These are phyloP conservation scores for Capsicum rhomboideum DNA, from an alignment of 257 asterid species.

Conservation along the genomic window DNA sequence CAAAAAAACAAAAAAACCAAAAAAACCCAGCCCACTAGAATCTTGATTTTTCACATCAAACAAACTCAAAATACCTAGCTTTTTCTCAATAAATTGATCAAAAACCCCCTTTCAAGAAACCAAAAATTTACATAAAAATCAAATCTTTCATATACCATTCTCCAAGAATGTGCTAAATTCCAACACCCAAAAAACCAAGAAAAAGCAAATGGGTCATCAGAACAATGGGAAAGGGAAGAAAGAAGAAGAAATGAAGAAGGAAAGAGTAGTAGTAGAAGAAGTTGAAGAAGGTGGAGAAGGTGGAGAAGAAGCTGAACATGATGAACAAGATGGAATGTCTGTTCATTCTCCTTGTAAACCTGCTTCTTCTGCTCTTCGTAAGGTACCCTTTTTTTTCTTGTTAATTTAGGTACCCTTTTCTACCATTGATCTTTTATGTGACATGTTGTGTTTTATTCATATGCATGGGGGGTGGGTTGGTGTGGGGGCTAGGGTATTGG, in stretches of 20 bases:
- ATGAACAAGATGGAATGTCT: slow-evolving; percentile 79
- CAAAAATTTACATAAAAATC: background rate
- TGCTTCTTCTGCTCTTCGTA: slow-evolving; percentile 42
- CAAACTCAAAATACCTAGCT: background rate
- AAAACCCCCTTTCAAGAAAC: background rate
- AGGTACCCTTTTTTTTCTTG: slow-evolving; percentile 21
- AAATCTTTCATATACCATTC: background rate
- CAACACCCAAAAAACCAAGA: background rate
- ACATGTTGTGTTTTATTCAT: background rate
- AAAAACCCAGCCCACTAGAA: background rate
- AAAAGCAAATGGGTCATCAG: background rate
- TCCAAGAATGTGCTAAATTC: background rate
- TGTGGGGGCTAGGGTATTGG: too few relatives aligned
- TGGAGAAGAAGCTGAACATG: slow-evolving; percentile 27
- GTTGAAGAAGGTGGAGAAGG: slow-evolving; percentile 12
- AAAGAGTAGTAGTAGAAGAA: background rate
- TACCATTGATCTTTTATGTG: background rate
- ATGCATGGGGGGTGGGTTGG: too few relatives aligned
- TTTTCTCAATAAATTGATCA: background rate
- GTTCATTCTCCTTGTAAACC: slow-evolving; percentile 94
- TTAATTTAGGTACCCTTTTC: background rate
- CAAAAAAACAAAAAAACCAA: too few relatives aligned
- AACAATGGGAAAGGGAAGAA: slow-evolving; percentile 19
- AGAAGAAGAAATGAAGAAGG: slow-evolving; percentile 13
- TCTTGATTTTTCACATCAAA: background rate